These are phyloP conservation scores for Stygiomarasmius scandens DNA, from an alignment of 1,284 basidiomycete genomes.

Conservation along the genomic window DNA sequence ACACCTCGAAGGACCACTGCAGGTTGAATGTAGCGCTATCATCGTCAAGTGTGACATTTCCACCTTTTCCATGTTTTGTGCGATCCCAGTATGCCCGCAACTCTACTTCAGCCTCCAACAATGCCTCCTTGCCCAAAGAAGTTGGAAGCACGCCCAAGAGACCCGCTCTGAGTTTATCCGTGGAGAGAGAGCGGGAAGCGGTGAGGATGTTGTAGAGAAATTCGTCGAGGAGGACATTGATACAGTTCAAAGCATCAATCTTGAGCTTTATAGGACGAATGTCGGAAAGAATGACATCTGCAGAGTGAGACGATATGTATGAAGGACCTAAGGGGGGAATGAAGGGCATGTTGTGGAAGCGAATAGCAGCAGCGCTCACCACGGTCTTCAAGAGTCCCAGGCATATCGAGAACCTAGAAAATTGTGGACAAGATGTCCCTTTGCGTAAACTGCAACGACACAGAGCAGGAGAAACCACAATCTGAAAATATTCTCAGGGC, in stretches of 20 bases:
- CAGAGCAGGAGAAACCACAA: too few species aligned
- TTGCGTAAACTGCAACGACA: too few species aligned
- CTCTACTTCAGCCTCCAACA: conserved; percentile 92
- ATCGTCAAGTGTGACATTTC: conserved; percentile 41
- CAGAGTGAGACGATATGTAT: conserved; percentile 80
- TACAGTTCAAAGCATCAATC: conserved; percentile 68
- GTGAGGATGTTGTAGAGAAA: conserved; percentile 76
- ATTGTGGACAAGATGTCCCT: conserved; percentile 15
- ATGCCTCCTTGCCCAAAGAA: conserved; percentile 82
- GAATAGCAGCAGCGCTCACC: conserved; percentile 30
- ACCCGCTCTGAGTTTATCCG: conserved; percentile 74
- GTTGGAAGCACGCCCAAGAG: conserved; percentile 77
- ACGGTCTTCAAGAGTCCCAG: conserved; percentile 34
- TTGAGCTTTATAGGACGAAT: conserved; percentile 86
- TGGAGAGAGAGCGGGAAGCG: conserved; percentile 73
- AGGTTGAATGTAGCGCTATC: conserved; percentile 61
- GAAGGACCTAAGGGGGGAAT: conserved; percentile 49
- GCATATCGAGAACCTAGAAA: conserved; percentile 35
- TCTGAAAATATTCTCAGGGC: too few species aligned
- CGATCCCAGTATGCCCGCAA: conserved; percentile 83
- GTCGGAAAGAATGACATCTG: conserved; percentile 88
- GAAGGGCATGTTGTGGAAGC: background rate
- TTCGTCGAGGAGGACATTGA: conserved; percentile 90
- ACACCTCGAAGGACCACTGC: conserved; percentile 75
- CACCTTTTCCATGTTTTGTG: conserved; percentile 44